Evolutionary conservation across 148 eudicot genomes (phyloP).

Genomic region (Rhododendron mucronatum): DNA sequence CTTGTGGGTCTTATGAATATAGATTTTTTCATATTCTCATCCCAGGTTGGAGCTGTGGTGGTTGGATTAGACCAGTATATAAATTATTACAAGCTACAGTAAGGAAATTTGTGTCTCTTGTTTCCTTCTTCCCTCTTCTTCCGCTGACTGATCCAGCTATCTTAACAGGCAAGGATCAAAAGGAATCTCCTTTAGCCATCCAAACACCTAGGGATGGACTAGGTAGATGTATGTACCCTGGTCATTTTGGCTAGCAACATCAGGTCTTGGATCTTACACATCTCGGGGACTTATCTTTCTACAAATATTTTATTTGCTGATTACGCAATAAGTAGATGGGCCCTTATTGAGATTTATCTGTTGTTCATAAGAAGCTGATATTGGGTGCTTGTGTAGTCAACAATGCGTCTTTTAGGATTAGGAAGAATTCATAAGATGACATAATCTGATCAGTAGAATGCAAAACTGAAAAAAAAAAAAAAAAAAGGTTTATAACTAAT

Average conservation of each 20-base stretch:
- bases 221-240: background rate
- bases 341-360: no score
- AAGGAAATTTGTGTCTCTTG: constrained; percentile 23
- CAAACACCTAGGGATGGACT: background rate
- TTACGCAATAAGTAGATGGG: background rate
- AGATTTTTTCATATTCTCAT: constrained; percentile 3
- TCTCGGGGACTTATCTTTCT: background rate
- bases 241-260: background rate
- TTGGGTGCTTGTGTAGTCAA: background rate
- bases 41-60: constrained; percentile 93
- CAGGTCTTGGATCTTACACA: background rate
- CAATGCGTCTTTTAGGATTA: background rate
- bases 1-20: background rate
- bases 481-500: background rate
- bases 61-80: constrained; percentile 84
- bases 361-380: background rate
- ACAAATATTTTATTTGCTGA: background rate
- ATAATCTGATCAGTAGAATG: background rate
- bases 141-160: background rate
- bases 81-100: constrained; percentile 90
- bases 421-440: background rate
- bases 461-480: background rate
- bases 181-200: background rate
- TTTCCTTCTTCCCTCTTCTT: background rate
- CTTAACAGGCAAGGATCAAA: background rate